Evolutionary conservation across 1,139 yeast species (phyloP).

Genomic region (Blastobotrys niveus): DNA sequence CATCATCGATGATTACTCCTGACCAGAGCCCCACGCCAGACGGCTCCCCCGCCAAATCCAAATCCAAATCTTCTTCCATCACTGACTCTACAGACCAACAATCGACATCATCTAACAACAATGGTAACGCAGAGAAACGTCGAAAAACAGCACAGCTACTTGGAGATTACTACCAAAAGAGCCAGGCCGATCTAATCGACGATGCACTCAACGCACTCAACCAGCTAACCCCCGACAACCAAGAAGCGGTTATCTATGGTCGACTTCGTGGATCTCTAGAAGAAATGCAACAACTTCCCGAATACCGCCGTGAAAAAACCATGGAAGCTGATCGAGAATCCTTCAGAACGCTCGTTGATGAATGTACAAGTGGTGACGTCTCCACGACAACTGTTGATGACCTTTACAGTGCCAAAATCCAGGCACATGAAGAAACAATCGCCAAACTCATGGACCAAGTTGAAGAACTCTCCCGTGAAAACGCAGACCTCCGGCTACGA

Average conservation of each 20-base stretch:
- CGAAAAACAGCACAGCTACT: conserved; percentile 8
- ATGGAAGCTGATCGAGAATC: conserved; percentile 9
- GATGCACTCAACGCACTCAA: conserved; percentile 7
- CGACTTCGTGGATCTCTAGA: conserved; percentile 8
- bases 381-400: conserved; percentile 13
- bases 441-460: conserved; percentile 23
- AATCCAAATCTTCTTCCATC: too few relatives aligned
- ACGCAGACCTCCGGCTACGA: conserved; percentile 16
- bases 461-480: conserved; percentile 20
- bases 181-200: conserved; percentile 7
- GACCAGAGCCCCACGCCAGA: conserved; percentile 6
- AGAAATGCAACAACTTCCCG: conserved; percentile 8
- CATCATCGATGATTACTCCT: background rate
- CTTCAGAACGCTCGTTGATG: conserved; percentile 9
- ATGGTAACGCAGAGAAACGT: background rate
- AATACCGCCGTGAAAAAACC: conserved; percentile 5
- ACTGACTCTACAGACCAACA: background rate
- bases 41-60: too few relatives aligned
- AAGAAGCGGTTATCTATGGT: conserved; percentile 2
- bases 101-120: background rate
- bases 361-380: too few relatives aligned
- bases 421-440: conserved; percentile 25
- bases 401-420: conserved; percentile 21
- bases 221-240: background rate
- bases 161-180: conserved; percentile 13